Evolutionary conservation across 2,329 filamentous ascomycete genomes (phyloP).

Genomic region (Curvularia sp.): DNA sequence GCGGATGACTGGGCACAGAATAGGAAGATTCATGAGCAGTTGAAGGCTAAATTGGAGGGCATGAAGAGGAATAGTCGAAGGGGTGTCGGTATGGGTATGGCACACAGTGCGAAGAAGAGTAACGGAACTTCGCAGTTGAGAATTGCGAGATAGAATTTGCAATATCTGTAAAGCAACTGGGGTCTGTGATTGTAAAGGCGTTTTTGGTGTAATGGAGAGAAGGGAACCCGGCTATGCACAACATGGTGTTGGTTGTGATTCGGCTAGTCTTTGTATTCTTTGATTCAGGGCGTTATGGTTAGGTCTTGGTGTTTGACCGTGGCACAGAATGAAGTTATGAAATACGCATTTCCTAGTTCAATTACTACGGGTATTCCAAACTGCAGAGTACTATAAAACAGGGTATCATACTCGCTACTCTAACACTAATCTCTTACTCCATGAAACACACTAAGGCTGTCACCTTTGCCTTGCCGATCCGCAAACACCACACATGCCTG

Average conservation of each 20-base stretch:
- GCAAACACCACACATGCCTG: conserved; percentile 74
- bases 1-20: conserved; percentile 60
- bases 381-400: not conserved
- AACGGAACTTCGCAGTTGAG: conserved; percentile 55
- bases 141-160: conserved; percentile 14
- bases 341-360: not conserved
- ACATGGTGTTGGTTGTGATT: conserved; percentile 15
- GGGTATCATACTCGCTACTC: not conserved
- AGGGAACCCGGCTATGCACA: conserved; percentile 37
- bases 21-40: conserved; percentile 57
- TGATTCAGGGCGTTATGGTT: too few species aligned
- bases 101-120: conserved; percentile 54
- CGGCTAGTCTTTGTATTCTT: not conserved
- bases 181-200: not conserved
- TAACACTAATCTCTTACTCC: not conserved
- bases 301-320: not conserved
- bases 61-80: conserved; percentile 48
- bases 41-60: conserved; percentile 56
- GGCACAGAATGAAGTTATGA: conserved; percentile 18
- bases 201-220: conserved; percentile 39
- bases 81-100: conserved; percentile 22
- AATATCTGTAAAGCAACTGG: not conserved
- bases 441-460: not conserved
- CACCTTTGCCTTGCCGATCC: conserved; percentile 46
- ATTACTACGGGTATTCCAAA: not conserved